Conservation (phyloP, 139 green algal genomes). For the Cymbomonas tetramitiformis region DNA sequence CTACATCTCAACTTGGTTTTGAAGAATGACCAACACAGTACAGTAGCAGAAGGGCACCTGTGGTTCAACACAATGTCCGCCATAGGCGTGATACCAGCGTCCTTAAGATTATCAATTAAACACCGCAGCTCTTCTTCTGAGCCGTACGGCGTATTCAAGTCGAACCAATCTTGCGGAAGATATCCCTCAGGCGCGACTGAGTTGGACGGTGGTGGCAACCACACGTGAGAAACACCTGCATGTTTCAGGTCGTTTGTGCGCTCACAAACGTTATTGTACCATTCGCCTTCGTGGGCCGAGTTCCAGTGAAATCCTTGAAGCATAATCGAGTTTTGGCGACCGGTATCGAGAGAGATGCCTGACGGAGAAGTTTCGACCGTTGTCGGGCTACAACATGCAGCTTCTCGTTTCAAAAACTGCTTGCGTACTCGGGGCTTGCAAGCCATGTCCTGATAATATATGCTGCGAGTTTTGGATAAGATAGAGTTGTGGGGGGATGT, state of each 20-base stretch:
- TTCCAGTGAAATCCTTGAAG: neutral
- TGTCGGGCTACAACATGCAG: too few relatives aligned
- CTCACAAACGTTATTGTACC: conserved; percentile 42
- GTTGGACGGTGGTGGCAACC: conserved; percentile 81
- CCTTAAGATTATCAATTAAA: conserved; percentile 4
- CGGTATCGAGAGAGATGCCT: too few relatives aligned
- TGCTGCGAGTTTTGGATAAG: too few relatives aligned
- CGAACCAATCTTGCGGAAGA: conserved; percentile 34
- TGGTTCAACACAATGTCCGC: conserved; percentile 43
- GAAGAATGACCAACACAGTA: too few relatives aligned
- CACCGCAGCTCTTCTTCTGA: conserved; percentile 18
- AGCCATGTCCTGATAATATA: too few relatives aligned
- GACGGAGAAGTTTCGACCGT: too few relatives aligned
- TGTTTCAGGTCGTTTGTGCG: conserved; percentile 46
- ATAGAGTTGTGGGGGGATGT: too few relatives aligned
- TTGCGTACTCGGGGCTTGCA: too few relatives aligned
- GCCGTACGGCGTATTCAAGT: conserved; percentile 35
- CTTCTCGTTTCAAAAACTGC: too few relatives aligned
- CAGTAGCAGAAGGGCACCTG: conserved; percentile 21
- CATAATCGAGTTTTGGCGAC: too few relatives aligned
- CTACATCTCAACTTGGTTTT: too few relatives aligned
- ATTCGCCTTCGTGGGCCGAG: conserved; percentile 4
- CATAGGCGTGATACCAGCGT: conserved; percentile 9
- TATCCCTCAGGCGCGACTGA: conserved; percentile 67
- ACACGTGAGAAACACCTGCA: conserved; percentile 74